These are phyloP conservation scores for Ulmus americana DNA, from an alignment of 331 rosid species.

Conservation along the genomic window DNA sequence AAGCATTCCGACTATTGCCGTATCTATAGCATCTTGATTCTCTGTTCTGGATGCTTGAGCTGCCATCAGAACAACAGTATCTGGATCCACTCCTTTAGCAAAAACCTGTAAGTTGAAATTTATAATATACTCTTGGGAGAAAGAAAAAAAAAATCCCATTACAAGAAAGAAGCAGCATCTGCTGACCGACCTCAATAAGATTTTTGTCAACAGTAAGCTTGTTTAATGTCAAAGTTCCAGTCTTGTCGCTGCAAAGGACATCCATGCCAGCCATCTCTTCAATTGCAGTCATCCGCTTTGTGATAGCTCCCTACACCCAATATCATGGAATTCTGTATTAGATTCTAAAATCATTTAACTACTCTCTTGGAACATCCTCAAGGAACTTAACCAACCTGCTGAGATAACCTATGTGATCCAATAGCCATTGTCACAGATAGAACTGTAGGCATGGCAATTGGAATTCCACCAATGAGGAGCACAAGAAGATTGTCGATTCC, in stretches of 20 bases:
- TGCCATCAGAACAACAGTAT: conserved; percentile 90
- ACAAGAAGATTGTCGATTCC: conserved; percentile 96
- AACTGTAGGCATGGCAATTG: conserved; percentile 99
- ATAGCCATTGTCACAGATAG: conserved; percentile 98
- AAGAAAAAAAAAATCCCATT: background rate
- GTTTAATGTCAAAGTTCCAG: conserved; percentile 90
- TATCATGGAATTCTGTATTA: conserved; percentile 12
- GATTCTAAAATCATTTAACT: conserved; percentile 5
- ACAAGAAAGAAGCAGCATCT: conserved; percentile 19
- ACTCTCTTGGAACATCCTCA: conserved; percentile 13
- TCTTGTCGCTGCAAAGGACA: conserved; percentile 97
- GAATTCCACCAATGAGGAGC: conserved; percentile 96
- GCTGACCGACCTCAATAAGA: conserved; percentile 67
- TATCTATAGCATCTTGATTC: conserved; percentile 96
- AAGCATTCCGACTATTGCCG: conserved; percentile 91
- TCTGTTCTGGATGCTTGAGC: conserved; percentile 92
- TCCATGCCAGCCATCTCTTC: conserved; percentile 99
- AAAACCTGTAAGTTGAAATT: conserved; percentile 53
- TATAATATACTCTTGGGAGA: background rate
- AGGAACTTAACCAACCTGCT: conserved; percentile 61
- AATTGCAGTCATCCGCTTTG: conserved; percentile 98
- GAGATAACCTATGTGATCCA: conserved; percentile 92
- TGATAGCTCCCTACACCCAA: conserved; percentile 81
- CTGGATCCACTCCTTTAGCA: conserved; percentile 82
- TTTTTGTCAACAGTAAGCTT: conserved; percentile 88